Base-by-base conservation (phyloP, 75 land plant species). In the Picea sitchensis region DNA sequence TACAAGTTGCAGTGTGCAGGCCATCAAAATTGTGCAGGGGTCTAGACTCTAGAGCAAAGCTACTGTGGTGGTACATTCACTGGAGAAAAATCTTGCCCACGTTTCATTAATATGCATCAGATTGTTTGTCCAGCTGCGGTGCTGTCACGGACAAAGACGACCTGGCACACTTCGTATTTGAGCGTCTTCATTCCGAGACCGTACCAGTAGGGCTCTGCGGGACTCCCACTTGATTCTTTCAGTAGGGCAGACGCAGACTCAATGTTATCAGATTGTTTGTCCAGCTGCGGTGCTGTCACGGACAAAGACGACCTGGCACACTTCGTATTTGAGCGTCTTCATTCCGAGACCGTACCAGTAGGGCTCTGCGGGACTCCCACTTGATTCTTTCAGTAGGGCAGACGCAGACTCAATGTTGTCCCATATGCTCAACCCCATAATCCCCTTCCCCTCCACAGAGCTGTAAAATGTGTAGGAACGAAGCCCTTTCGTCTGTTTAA, bases 91-190 rank as follows among this genome's bases (percentile, higher is more conserved):
- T 47, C 51, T 47, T 6, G 0, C 8, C 0, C 51, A 7, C 5
- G 8, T 47, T 5, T 6, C 6, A 47, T 47, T 0, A 47, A 11
- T 51, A 51, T 51, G 12, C 56, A 51, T 51, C 56, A 51, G 11
- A 9, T 9, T 11, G 12, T 51, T 51, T 9, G 2, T 51, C 12
- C 12, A 9, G 12, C 56, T 9, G 56, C 56, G 12, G 56, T 51
- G 56, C 12, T 51, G 56, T 51, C 44, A 51, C 11, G 1, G 12
- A 44, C 73, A 20, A 38, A 62, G 23, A 62, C 8, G 64, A 62
- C 64, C 7, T 7, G 64, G 18, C 76, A 75, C 3, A 75, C 59
- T 58, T 57, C 20, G 58, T 30, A 75, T 51, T 75, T 75, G 60
- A 75, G 36, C n/a, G 51, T 75, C 0, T 3, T 26, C 5, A 58